phyloP scores from a whole-genome alignment of 805 yeast genomes.

The Ogataea wickerhamii region DNA sequence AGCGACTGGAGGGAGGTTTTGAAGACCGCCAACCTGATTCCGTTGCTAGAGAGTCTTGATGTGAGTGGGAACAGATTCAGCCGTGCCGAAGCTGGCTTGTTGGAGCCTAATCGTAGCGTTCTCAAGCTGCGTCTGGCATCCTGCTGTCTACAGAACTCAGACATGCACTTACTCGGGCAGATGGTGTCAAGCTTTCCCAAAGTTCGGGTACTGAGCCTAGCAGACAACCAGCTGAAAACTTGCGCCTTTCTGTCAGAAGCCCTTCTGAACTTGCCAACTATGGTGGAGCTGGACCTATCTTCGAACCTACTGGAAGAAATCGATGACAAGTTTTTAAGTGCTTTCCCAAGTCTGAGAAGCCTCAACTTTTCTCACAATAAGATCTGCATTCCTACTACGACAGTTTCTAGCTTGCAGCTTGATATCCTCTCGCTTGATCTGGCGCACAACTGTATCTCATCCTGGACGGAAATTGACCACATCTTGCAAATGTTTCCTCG shows the following conservation, averaged over 20 bases:
- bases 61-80: slow-evolving; percentile 53
- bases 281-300: slow-evolving; percentile 29
- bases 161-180: neutral
- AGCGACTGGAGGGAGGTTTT: slow-evolving; percentile 37
- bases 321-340: slow-evolving; percentile 9
- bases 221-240: slow-evolving; percentile 14
- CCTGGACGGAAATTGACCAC: slow-evolving; percentile 50
- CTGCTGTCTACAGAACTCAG: slow-evolving; percentile 7
- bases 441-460: slow-evolving; percentile 43
- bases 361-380: slow-evolving; percentile 38
- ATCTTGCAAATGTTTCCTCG: slow-evolving; percentile 38
- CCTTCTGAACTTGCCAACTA: slow-evolving; percentile 1
- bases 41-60: slow-evolving; percentile 39
- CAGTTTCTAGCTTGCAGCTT: neutral
- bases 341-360: slow-evolving; percentile 13
- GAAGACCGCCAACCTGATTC: slow-evolving; percentile 35
- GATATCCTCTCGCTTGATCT: slow-evolving; percentile 42
- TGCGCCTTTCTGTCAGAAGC: slow-evolving; percentile 17
- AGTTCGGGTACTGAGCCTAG: slow-evolving; percentile 31
- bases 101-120: slow-evolving; percentile 5
- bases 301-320: slow-evolving; percentile 37
- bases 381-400: slow-evolving; percentile 16
- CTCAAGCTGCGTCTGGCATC: slow-evolving; percentile 21
- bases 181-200: slow-evolving; percentile 13
- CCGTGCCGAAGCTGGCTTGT: slow-evolving; percentile 4